A percentile compares a stretch with the other conserved stretches of the same genome.
These are phyloP conservation scores for Candida pseudocylindracea DNA, from an alignment of 1,139 yeast species.

Conservation along the genomic window DNA sequence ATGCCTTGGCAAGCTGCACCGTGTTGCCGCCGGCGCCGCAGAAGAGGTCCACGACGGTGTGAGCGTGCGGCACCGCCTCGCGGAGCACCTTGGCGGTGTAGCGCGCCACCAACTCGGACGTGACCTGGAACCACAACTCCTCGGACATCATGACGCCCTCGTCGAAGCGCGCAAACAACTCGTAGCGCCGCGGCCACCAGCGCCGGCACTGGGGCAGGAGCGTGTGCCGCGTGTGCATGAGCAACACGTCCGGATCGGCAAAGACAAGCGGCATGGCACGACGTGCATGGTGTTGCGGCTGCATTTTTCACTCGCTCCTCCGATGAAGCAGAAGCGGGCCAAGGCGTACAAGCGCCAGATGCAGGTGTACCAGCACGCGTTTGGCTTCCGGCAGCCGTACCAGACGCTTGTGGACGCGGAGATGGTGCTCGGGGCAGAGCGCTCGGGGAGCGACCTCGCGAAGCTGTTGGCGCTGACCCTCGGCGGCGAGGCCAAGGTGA, in stretches of 20 bases:
- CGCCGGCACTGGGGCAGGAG: conserved; percentile 20
- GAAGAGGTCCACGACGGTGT: conserved; percentile 41
- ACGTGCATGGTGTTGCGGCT: no score
- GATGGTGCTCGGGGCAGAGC: conserved; percentile 12
- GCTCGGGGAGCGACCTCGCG: conserved; percentile 4
- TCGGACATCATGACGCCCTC: conserved; percentile 53
- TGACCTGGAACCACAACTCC: conserved; percentile 80
- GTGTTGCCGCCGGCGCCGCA: conserved; percentile 96
- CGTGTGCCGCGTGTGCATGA: conserved; percentile 8
- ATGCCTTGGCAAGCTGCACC: conserved; percentile 51
- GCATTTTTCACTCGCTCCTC: no score
- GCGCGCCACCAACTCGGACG: conserved; percentile 59
- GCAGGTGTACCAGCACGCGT: conserved; percentile 61
- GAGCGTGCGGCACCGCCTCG: conserved; percentile 18
- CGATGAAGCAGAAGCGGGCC: conserved; percentile 94
- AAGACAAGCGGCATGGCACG: no score
- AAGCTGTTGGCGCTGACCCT: conserved; percentile 52
- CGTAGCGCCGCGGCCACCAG: conserved; percentile 40
- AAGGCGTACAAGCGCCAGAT: conserved; percentile 86
- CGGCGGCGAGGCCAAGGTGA: conserved; percentile 77
- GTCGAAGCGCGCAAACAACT: conserved; percentile 35
- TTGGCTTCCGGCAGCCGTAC: conserved; percentile 85
- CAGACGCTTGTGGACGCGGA: conserved; percentile 66
- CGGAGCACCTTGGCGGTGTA: conserved; percentile 35
- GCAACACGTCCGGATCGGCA: neutral